Evolutionary conservation across 2,329 filamentous ascomycete genomes (phyloP).

Genomic region (Xylaria sp.): DNA sequence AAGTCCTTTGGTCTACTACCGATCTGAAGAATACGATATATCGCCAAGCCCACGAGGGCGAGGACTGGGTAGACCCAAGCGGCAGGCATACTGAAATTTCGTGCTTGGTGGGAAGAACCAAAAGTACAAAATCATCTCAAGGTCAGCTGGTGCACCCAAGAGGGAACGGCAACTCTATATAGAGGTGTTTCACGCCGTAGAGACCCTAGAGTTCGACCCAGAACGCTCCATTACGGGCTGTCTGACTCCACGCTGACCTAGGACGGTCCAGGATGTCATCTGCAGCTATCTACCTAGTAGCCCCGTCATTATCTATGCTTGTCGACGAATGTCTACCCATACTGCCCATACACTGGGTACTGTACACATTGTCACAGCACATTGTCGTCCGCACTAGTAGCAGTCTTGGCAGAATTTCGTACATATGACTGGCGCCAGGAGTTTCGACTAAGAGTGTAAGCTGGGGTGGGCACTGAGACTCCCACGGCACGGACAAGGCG

Average conservation of each 20-base stretch:
- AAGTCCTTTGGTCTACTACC: conserved; percentile 41
- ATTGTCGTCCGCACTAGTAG: background rate
- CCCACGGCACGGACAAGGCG: conserved; percentile 21
- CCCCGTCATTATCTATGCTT: conserved; percentile 17
- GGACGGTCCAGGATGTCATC: conserved; percentile 28
- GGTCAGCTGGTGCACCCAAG: conserved; percentile 1
- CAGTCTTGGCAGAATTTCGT: conserved; percentile 24
- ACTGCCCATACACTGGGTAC: conserved; percentile 10
- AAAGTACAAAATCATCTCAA: conserved; percentile 25
- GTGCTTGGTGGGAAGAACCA: conserved; percentile 20
- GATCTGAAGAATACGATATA: conserved; percentile 41
- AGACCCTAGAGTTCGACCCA: background rate
- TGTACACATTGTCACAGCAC: conserved; percentile 10
- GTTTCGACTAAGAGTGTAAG: conserved; percentile 27
- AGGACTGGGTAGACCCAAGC: conserved; percentile 38
- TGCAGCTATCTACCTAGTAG: conserved; percentile 14
- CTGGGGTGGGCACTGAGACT: conserved; percentile 26
- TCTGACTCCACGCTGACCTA: conserved; percentile 40
- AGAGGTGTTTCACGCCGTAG: conserved; percentile 10
- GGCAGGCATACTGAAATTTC: conserved; percentile 35
- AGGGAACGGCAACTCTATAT: conserved; percentile 33
- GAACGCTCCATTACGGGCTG: conserved; percentile 24
- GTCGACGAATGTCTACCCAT: conserved; percentile 16
- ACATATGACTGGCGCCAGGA: conserved; percentile 24
- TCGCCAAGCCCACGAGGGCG: conserved; percentile 38